Percentiles rank a stretch among this genome's conserved stretches.
These are phyloP conservation scores for Geotrichum bryndzae DNA, from an alignment of 1,139 yeast genomes.

Conservation along the genomic window DNA sequence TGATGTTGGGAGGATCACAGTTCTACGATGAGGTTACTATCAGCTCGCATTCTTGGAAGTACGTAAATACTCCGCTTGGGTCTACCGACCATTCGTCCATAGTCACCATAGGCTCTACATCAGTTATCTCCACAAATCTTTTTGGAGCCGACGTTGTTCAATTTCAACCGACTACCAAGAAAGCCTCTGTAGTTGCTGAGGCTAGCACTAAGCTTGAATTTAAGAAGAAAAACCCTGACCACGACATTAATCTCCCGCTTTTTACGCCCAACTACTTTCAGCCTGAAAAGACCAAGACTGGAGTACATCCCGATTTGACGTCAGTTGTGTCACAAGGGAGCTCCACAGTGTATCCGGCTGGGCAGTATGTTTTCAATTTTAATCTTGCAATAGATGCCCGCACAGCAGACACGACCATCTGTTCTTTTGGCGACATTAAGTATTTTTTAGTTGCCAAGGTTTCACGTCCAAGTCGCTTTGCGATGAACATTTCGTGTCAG, in stretches of 20 bases:
- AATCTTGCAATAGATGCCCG: slow-evolving; percentile 66
- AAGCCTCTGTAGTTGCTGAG: background rate
- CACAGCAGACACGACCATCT: slow-evolving; percentile 63
- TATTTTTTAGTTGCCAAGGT: slow-evolving; percentile 33
- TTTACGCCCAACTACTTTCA: slow-evolving; percentile 9
- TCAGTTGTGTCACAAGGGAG: slow-evolving; percentile 22
- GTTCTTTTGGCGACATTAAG: slow-evolving; percentile 41
- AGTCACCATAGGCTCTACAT: slow-evolving; percentile 21
- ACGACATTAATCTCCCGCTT: background rate
- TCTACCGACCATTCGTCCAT: slow-evolving; percentile 20
- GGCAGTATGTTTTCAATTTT: slow-evolving; percentile 71
- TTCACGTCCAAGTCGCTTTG: slow-evolving; percentile 32
- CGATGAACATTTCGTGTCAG: slow-evolving; percentile 30
- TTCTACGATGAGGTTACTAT: slow-evolving; percentile 32
- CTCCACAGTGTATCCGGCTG: slow-evolving; percentile 48
- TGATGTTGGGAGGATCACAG: slow-evolving; percentile 23
- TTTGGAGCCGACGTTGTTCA: slow-evolving; percentile 32
- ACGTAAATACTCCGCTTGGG: slow-evolving; percentile 23
- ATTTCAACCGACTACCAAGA: slow-evolving; percentile 16
- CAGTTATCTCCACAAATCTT: slow-evolving; percentile 31
- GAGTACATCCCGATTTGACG: background rate
- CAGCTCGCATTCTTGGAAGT: slow-evolving; percentile 36
- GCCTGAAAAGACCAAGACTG: background rate
- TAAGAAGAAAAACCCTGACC: background rate
- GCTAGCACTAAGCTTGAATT: background rate